Percentiles rank a stretch among this genome's conserved stretches.
Conservation (phyloP, 2,329 filamentous ascomycete genomes). For the Alternaria sp. region DNA sequence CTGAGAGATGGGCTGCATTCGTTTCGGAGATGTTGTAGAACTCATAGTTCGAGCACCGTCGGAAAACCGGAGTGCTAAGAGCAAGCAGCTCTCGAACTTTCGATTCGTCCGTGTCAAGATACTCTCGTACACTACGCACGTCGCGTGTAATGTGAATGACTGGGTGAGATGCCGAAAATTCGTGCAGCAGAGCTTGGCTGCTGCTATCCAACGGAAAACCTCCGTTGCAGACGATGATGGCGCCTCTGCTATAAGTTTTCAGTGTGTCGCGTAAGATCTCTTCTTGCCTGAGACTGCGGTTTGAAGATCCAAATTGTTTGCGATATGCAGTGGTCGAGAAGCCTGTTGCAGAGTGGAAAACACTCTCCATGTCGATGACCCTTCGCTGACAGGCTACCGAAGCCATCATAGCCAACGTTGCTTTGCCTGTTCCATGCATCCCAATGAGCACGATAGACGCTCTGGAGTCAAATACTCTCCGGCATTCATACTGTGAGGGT, state of each 20-base stretch:
- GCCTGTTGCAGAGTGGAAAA: constrained; percentile 71
- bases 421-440: constrained; percentile 78
- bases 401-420: constrained; percentile 77
- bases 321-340: constrained; percentile 70
- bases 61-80: constrained; percentile 66
- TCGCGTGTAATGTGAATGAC: constrained; percentile 78
- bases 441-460: constrained; percentile 77
- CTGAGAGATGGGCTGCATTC: constrained; percentile 30
- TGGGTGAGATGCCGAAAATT: constrained; percentile 72
- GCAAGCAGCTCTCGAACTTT: constrained; percentile 67
- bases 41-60: constrained; percentile 75
- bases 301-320: constrained; percentile 66
- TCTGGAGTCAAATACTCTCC: constrained; percentile 63
- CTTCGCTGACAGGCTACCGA: constrained; percentile 73
- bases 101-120: constrained; percentile 63
- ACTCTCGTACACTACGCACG: constrained; percentile 68
- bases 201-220: constrained; percentile 70
- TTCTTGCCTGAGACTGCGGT: constrained; percentile 70
- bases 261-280: constrained; percentile 70
- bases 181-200: constrained; percentile 66
- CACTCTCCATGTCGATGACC: constrained; percentile 73
- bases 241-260: constrained; percentile 64
- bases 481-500: constrained; percentile 32
- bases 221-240: constrained; percentile 75
- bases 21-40: constrained; percentile 77